Conservation (phyloP, 352 stramenopile species). For the Thraustochytrium striatum region DNA sequence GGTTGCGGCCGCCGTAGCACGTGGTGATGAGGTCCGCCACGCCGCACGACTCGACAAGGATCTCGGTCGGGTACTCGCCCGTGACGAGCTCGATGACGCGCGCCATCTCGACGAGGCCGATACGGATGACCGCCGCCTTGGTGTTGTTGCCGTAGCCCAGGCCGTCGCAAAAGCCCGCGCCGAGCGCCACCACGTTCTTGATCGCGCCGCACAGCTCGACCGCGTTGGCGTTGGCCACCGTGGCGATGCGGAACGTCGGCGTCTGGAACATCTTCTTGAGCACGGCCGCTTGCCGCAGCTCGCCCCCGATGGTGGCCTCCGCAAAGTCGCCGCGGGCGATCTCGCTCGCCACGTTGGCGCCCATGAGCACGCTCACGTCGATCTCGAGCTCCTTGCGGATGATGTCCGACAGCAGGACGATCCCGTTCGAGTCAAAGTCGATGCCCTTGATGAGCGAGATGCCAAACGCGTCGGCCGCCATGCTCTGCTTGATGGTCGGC, state of each 20-base stretch:
- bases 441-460: conserved; percentile 86
- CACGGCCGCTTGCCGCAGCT: background rate
- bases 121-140: conserved; percentile 86
- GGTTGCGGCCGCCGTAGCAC: conserved; percentile 94
- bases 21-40: conserved; percentile 96
- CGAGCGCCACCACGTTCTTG: conserved; percentile 96
- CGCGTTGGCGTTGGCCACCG: conserved; percentile 80
- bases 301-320: conserved; percentile 57
- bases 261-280: conserved; percentile 75
- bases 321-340: conserved; percentile 86
- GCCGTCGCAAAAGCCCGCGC: conserved; percentile 93
- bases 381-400: conserved; percentile 85
- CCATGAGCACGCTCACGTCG: conserved; percentile 86
- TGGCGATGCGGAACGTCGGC: conserved; percentile 88
- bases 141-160: conserved; percentile 91
- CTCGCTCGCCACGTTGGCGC: conserved; percentile 91
- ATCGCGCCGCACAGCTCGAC: conserved; percentile 92
- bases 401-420: conserved; percentile 65
- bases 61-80: conserved; percentile 17
- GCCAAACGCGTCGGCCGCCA: conserved; percentile 80
- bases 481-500: conserved; percentile 70
- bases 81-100: conserved; percentile 63
- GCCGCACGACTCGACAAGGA: conserved; percentile 88
- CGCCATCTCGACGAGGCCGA: conserved; percentile 90
- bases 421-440: conserved; percentile 33